Evolutionary conservation across 331 rosid species (phyloP), one percentile per base, ranked within the genome.

Genomic region (Dryas integrifolia): DNA sequence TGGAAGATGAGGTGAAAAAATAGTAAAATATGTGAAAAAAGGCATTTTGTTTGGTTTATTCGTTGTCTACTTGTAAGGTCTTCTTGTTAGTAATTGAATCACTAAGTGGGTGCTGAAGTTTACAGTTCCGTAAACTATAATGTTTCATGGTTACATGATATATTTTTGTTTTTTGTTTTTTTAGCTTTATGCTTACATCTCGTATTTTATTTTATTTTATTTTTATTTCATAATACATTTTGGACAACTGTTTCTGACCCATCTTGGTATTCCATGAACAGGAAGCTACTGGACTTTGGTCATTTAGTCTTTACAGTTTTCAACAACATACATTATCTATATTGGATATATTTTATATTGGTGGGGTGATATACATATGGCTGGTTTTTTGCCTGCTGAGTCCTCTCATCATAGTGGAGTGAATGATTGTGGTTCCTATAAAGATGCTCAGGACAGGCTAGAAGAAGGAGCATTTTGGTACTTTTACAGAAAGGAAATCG

Each of bases 381-480:
- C 76, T 51, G 61, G 76, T 71, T 58, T 76, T 49, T 65, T 65
- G 38, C 76, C 84, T 50, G 58, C 67, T 47, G 76, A 72, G 40
- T 51, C 82, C 67, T 55, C 89, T 49, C 86, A 84, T 49, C 86
- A 84, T 82, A 80, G 77, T 76, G 90, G 84, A 61, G 49, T 81
- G 57, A 77, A 80, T 52, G 96, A 85, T 58, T 81, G 82, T 13
- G 84, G 78, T 76, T 83, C 84, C 58, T 79, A 73, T 46, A 83
- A 55, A 76, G 84, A 74, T 57, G 81, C 88, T 57, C 81, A 63
- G 65, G 97, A 91, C 45, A 87, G 74, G 80, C 86, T 49, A 62
- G 92, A 90, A 66, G 98, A 88, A 67, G 76, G 85, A 15, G 58
- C 87, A 64, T 88, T 85, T 18, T 90, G 98, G 98, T 92, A 90